Evolutionary conservation across 257 asterid species (phyloP).

Genomic region (Penstemon barbatus): DNA sequence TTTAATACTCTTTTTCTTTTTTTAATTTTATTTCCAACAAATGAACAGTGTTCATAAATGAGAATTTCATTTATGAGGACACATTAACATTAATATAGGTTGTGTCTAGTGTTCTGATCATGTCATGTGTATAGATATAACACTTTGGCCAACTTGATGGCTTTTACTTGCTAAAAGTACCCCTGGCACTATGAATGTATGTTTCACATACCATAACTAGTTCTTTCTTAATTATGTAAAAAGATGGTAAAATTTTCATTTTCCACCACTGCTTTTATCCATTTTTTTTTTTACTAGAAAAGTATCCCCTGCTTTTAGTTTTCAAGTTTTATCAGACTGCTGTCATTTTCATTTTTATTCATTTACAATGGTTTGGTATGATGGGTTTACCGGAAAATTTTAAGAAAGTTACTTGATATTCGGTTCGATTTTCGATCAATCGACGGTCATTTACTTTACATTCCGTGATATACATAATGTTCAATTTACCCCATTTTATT

Average conservation of each 20-base stretch:
- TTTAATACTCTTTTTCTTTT: not conserved
- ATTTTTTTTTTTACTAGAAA: not conserved
- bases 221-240: conserved; percentile 23
- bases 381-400: too few relatives aligned
- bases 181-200: conserved; percentile 39
- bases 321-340: not conserved
- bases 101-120: conserved; percentile 56
- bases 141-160: conserved; percentile 46
- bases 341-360: too few relatives aligned
- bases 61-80: conserved; percentile 52
- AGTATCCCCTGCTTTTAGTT: conserved; percentile 9
- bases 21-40: not conserved
- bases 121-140: conserved; percentile 62
- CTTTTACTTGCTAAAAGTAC: conserved; percentile 36
- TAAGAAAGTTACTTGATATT: too few relatives aligned
- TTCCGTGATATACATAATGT: too few relatives aligned
- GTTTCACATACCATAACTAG: conserved; percentile 34
- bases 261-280: conserved; percentile 12
- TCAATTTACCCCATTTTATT: too few relatives aligned
- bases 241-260: not conserved
- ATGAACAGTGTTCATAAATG: conserved; percentile 34
- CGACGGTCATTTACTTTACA: too few relatives aligned
- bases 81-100: conserved; percentile 47
- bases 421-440: too few relatives aligned
- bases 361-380: too few relatives aligned